These are phyloP conservation scores for Penicillium bovifimosum DNA, from an alignment of 495 filamentous ascomycete species.

Conservation along the genomic window DNA sequence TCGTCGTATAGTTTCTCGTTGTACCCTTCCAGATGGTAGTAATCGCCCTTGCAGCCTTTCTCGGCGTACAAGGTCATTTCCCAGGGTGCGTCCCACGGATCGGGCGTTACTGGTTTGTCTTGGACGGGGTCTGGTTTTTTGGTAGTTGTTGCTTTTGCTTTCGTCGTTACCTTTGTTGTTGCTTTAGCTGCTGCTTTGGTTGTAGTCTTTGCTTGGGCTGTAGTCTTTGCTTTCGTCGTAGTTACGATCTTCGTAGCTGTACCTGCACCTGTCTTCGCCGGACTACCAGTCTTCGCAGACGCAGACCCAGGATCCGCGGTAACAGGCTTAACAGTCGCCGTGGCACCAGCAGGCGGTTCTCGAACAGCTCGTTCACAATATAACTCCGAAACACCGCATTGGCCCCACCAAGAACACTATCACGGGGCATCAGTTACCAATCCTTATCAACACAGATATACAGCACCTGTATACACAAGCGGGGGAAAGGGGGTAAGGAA, in stretches of 20 bases:
- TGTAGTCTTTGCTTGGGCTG: background rate
- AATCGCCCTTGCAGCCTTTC: background rate
- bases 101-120: too few relatives aligned
- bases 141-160: background rate
- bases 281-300: too few relatives aligned
- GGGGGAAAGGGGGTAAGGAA: too few relatives aligned
- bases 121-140: background rate
- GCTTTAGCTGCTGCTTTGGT: background rate
- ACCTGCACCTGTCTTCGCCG: background rate
- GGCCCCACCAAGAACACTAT: conserved; percentile 1
- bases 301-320: background rate
- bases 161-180: background rate
- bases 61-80: background rate
- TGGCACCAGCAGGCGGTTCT: background rate
- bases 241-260: background rate
- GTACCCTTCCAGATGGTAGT: background rate
- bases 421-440: too few relatives aligned
- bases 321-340: background rate
- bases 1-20: background rate
- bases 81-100: background rate
- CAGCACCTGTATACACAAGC: too few relatives aligned
- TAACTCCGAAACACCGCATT: background rate
- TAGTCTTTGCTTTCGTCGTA: background rate
- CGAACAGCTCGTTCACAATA: background rate
- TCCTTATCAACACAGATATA: too few relatives aligned